Evolutionary conservation across 306 rosid genomes (phyloP).

Genomic region (Lablab purpureus): DNA sequence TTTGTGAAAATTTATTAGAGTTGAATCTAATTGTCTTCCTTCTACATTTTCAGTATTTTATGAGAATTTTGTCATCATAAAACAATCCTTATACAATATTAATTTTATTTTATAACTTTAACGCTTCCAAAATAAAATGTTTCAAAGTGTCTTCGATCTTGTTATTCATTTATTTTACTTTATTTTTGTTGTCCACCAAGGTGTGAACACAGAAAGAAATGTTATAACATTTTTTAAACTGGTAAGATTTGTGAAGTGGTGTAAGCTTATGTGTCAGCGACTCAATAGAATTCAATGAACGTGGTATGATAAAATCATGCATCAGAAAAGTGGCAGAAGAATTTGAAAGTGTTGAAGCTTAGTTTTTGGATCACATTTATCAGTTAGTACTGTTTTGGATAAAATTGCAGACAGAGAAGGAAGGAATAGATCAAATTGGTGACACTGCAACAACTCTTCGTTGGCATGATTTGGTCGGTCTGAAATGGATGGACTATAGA

Average conservation of each 20-base stretch:
- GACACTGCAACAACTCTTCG: not conserved
- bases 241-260: not conserved
- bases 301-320: not conserved
- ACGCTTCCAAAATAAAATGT: not conserved
- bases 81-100: not conserved
- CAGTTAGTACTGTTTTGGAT: conserved; percentile 16
- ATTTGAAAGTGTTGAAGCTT: conserved; percentile 29
- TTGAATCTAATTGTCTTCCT: not conserved
- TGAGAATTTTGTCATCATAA: not conserved
- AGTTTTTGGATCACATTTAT: conserved; percentile 6
- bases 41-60: not conserved
- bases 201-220: not conserved
- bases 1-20: not conserved
- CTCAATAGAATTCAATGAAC: conserved; percentile 21
- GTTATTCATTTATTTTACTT: not conserved
- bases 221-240: not conserved
- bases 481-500: not conserved
- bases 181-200: too few relatives aligned
- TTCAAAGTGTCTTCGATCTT: too few relatives aligned
- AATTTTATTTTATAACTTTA: not conserved
- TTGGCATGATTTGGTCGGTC: conserved; percentile 26
- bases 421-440: conserved; percentile 18
- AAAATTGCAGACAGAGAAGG: conserved; percentile 24
- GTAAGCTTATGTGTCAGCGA: not conserved
- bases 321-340: not conserved